A percentile compares a stretch with the other conserved stretches of the same genome.
These are phyloP conservation scores for Aureobasidium sp. DNA, from an alignment of 2,329 filamentous ascomycete species.

Conservation along the genomic window DNA sequence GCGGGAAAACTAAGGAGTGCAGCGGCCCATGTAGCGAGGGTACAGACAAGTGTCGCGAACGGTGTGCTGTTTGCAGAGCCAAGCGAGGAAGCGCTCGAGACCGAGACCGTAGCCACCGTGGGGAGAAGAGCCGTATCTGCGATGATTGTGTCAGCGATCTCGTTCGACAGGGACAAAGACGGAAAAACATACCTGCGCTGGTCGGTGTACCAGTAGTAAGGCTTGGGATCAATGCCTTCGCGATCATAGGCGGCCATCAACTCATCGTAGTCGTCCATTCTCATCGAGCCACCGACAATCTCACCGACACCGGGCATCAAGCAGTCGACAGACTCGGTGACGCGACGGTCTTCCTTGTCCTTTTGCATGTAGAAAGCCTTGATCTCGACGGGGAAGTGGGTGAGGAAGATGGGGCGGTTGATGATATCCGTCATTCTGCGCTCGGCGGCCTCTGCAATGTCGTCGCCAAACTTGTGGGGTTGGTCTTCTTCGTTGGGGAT, in stretches of 20 bases:
- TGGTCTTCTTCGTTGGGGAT: constrained; percentile 91
- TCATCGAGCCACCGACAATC: constrained; percentile 95
- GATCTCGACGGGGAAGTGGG: constrained; percentile 94
- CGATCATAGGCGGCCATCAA: constrained; percentile 79
- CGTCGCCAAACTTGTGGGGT: constrained; percentile 85
- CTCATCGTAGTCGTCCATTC: constrained; percentile 86
- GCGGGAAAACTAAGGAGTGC: constrained; percentile 52
- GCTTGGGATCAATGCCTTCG: constrained; percentile 72
- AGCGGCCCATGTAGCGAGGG: constrained; percentile 71
- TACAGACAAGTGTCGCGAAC: constrained; percentile 65
- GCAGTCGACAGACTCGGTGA: constrained; percentile 87
- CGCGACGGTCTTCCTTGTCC: constrained; percentile 66
- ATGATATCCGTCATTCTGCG: constrained; percentile 95
- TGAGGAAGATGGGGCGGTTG: constrained; percentile 90
- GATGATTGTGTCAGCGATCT: background rate
- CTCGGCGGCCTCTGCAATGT: constrained; percentile 96
- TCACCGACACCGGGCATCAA: constrained; percentile 92
- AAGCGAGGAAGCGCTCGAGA: constrained; percentile 69
- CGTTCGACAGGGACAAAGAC: background rate
- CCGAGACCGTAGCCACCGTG: constrained; percentile 93
- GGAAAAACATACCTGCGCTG: constrained; percentile 69
- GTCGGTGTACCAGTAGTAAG: constrained; percentile 98
- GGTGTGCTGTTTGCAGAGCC: constrained; percentile 59
- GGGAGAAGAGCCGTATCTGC: constrained; percentile 78
- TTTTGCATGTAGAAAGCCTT: constrained; percentile 99